Conservation (phyloP, 2,329 filamentous ascomycete species). For the Botrytis fabae region DNA sequence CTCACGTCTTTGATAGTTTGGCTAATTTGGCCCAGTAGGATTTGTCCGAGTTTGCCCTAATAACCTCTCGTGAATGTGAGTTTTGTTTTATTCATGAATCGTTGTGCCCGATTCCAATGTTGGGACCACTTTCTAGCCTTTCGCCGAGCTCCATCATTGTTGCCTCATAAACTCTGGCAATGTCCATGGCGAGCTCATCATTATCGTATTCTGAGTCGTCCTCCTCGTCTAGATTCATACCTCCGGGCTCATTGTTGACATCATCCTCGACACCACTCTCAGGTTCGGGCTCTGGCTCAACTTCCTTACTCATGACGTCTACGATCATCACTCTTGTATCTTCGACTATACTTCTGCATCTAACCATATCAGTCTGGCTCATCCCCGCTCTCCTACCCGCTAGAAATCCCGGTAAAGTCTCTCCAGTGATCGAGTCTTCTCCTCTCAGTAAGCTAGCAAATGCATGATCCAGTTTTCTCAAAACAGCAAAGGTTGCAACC, state of each 20-base stretch:
- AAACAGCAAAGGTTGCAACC: constrained; percentile 65
- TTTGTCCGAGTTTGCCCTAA: background rate
- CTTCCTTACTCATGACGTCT: constrained; percentile 61
- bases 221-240: constrained; percentile 40
- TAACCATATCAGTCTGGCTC: constrained; percentile 81
- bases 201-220: constrained; percentile 45
- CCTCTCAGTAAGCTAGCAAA: constrained; percentile 75
- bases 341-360: constrained; percentile 79
- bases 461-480: constrained; percentile 79
- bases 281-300: constrained; percentile 45
- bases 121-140: constrained; percentile 49
- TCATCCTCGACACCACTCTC: background rate
- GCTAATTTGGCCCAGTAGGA: background rate
- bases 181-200: constrained; percentile 65
- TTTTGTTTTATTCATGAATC: constrained; percentile 2
- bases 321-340: constrained; percentile 70
- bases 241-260: constrained; percentile 35
- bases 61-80: background rate
- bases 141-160: constrained; percentile 75
- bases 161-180: constrained; percentile 75
- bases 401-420: constrained; percentile 69
- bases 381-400: constrained; percentile 59
- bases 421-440: constrained; percentile 63
- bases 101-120: constrained; percentile 13
- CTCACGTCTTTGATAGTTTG: background rate